Percentiles rank a stretch among this genome's conserved stretches.
Evolutionary conservation across 441 rosid species (phyloP).

Genomic region (Populus trichocarpa): DNA sequence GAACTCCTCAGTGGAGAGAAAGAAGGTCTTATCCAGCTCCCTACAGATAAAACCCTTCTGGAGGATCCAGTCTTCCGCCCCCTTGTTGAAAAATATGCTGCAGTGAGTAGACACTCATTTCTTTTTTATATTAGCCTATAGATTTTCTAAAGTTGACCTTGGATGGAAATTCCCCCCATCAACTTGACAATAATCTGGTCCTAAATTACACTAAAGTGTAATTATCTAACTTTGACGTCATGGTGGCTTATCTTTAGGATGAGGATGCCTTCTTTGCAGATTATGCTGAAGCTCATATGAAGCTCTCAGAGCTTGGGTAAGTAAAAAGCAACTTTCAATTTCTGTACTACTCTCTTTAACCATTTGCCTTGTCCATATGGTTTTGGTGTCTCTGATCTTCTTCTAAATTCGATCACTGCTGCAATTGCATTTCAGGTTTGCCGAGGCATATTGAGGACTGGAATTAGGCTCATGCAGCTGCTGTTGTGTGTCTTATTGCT

Average conservation of each 20-base stretch:
- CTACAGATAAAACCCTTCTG: slow-evolving; percentile 72
- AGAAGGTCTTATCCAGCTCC: slow-evolving; percentile 72
- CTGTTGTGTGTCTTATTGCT: not conserved
- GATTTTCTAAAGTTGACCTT: not conserved
- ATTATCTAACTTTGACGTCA: too few species aligned
- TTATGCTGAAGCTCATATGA: slow-evolving; percentile 71
- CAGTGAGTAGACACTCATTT: slow-evolving; percentile 25
- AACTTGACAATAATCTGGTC: not conserved
- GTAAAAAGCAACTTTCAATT: not conserved
- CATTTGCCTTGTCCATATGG: not conserved
- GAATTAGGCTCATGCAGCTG: not conserved
- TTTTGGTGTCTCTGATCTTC: not conserved
- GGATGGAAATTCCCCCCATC: not conserved
- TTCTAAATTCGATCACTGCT: not conserved
- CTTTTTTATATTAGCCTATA: not conserved
- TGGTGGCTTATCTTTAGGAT: slow-evolving; percentile 35
- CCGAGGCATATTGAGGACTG: not conserved
- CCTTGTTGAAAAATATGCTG: slow-evolving; percentile 75
- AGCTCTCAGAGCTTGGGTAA: slow-evolving; percentile 93
- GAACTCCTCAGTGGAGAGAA: slow-evolving; percentile 83
- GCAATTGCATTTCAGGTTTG: slow-evolving; percentile 4
- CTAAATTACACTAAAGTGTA: not conserved
- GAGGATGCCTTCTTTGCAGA: slow-evolving; percentile 83
- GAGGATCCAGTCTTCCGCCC: slow-evolving; percentile 73
- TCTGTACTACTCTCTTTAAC: not conserved